These are phyloP conservation scores for Vigna hirtella DNA, from an alignment of 306 rosid genomes.

Conservation along the genomic window DNA sequence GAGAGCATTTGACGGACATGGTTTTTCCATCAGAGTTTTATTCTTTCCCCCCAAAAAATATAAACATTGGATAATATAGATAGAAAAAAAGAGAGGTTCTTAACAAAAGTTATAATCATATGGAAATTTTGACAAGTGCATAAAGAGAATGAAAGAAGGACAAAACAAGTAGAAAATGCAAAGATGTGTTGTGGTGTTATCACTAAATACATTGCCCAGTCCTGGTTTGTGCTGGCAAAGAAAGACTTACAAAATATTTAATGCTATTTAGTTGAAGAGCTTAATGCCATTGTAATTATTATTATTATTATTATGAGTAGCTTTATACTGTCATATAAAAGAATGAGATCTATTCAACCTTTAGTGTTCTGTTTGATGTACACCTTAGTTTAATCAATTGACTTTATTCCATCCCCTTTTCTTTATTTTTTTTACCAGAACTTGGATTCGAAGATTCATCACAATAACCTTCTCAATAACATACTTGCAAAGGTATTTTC, in stretches of 20 bases:
- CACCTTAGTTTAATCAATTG: conserved; percentile 26
- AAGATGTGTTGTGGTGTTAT: background rate
- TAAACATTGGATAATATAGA: background rate
- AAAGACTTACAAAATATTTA: background rate
- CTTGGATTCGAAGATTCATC: conserved; percentile 96
- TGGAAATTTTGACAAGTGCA: background rate
- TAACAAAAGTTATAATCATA: background rate
- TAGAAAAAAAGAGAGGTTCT: background rate
- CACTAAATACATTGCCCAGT: background rate
- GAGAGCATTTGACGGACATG: conserved; percentile 14
- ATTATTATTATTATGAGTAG: background rate
- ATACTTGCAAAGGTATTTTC: conserved; percentile 85
- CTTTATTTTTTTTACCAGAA: conserved; percentile 55
- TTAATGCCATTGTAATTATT: background rate
- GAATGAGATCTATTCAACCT: conserved; percentile 25
- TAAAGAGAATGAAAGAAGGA: background rate
- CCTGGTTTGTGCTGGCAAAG: background rate
- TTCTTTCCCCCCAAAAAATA: background rate
- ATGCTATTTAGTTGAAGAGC: background rate
- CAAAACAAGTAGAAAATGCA: background rate
- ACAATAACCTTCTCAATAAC: conserved; percentile 88
- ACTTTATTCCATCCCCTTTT: conserved; percentile 24
- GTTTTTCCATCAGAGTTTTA: background rate
- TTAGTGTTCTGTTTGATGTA: conserved; percentile 27
- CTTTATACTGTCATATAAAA: conserved; percentile 19